Base-by-base conservation (phyloP, 345 rosid genomes). In the Syzygium grande region DNA sequence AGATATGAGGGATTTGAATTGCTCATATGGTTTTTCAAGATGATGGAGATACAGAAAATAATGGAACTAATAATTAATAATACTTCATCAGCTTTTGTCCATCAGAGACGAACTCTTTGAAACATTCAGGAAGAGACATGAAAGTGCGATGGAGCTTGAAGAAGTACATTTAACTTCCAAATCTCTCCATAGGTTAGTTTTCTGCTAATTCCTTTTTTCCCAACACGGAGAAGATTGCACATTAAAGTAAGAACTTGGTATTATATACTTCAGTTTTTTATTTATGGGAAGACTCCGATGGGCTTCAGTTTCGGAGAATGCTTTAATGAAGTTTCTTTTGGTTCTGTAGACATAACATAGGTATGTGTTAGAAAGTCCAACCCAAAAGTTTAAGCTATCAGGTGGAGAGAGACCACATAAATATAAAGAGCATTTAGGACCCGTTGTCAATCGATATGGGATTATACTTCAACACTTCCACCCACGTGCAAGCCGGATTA, bases 51-150 rank as follows among this genome's bases (percentile, higher is more conserved):
- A 51, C 21, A 49, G 22, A n/a, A 84, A 84, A 11, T 30, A 9
- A 73, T 38, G 83, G 83, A 19, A 73, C 59, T 85, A 25, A 58
- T 87, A 34, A 38, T 73, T 38, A 86, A 88, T 85, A 65, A 88
- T 88, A 53, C 90, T 55, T 91, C 77, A 52, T 86, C 96, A 97
- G 98, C 91, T 97, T 91, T 89, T 95, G 87, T 89, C 99, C 80
- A 97, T 97, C 87, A 94, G 98, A 89, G 98, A 97, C 90, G 99
- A 97, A 86, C 97, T 97, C 88, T 96, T 96, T 90, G 98, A 96
- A 86, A 98, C 99, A 87, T 96, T 98, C 92, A 95, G 95, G 93
- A 98, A 95, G 93, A 93, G 98, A 91, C 95, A 97, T 83, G 95
- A 95, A 93, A 98, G 99, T 84, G 94, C 94, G 78, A 96, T 96